A percentile compares a stretch with the other conserved stretches of the same genome.
Evolutionary conservation across 495 filamentous ascomycete species (phyloP).

Genomic region (Penicillium paradoxum): DNA sequence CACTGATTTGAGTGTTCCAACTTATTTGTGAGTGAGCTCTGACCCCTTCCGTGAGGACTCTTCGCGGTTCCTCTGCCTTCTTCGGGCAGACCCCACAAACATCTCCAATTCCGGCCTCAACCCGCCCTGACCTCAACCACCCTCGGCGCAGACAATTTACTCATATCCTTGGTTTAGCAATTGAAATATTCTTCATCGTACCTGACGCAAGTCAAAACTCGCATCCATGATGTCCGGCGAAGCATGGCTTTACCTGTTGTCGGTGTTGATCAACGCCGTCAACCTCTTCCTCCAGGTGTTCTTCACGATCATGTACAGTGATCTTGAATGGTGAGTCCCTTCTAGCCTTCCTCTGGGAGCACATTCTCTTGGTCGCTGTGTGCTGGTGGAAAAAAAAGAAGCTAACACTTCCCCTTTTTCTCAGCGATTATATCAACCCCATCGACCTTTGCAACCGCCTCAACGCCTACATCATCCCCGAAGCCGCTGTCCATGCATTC

Average conservation of each 20-base stretch:
- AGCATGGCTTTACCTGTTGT: constrained; percentile 97
- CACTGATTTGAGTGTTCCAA: constrained; percentile 1
- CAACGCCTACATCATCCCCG: constrained; percentile 98
- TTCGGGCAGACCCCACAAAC: constrained; percentile 23
- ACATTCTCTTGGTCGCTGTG: too few relatives aligned
- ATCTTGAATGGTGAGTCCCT: constrained; percentile 83
- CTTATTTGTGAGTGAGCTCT: constrained; percentile 20
- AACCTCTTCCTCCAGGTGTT: constrained; percentile 99
- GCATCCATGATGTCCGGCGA: constrained; percentile 86
- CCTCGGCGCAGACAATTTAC: constrained; percentile 4
- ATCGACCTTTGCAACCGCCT: constrained; percentile 99
- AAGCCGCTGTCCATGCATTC: constrained; percentile 95
- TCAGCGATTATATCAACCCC: constrained; percentile 98
- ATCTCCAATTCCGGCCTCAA: constrained; percentile 26
- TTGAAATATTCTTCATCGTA: constrained; percentile 4
- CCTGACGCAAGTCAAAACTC: constrained; percentile 7
- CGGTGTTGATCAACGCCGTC: constrained; percentile 99
- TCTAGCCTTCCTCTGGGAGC: not conserved
- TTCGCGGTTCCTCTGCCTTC: constrained; percentile 21
- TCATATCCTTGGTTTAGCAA: constrained; percentile 8
- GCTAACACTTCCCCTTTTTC: constrained; percentile 15
- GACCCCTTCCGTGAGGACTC: constrained; percentile 1
- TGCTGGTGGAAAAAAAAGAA: constrained; percentile 3
- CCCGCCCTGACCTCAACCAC: constrained; percentile 9
- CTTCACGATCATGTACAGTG: constrained; percentile 99